Evolutionary conservation across 768 basidiomycete species (phyloP), one percentile per base, ranked within the genome.

Genomic region (Guyanaporus albipodus): DNA sequence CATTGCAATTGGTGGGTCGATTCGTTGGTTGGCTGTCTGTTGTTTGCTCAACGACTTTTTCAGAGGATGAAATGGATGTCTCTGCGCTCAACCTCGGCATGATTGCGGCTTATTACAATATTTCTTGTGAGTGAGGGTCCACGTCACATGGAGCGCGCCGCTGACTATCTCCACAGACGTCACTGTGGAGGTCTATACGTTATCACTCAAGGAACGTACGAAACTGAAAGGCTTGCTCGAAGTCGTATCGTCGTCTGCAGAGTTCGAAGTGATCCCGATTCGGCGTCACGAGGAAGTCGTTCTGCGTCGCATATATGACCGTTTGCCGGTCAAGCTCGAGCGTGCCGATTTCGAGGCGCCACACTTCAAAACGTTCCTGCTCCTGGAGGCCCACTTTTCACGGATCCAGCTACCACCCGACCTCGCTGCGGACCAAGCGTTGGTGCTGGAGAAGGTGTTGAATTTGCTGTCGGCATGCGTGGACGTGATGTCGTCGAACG

Each of bases 51-150:
- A 50, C 8, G 23, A 14, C 38, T 36, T 29, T n/a, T 49, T 28
- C 40, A 53, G 88, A 91, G 73, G 92, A 95, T 52, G 93, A 96
- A 63, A 92, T 94, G 86, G 91, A 95, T 53, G 79, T 90, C 1
- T 80, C 83, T 3, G 83, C 93, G 2, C 80, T 97, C 58, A 99
- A 98, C 68, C 73, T 98, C 29, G 96, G 96, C 47, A 96, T 97
- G 93, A 98, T 99, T 57, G 96, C 94, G 0, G 92, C 94, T 0
- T 93, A 92, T 70, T 95, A 92, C 66, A 91, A 92, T 59, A 93
- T 93, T 33, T 92, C 89, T 45, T 91, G 87, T 88, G 54, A 63
- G 85, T 73, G 39, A 31, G 22, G 2, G 3, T 10, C 40, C 14
- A 9, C 28, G 5, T 11, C 21, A 4, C 27, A n/a, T n/a, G 28